Base-by-base conservation (phyloP, 2,329 filamentous ascomycete genomes). In the Aschersonia sp. region DNA sequence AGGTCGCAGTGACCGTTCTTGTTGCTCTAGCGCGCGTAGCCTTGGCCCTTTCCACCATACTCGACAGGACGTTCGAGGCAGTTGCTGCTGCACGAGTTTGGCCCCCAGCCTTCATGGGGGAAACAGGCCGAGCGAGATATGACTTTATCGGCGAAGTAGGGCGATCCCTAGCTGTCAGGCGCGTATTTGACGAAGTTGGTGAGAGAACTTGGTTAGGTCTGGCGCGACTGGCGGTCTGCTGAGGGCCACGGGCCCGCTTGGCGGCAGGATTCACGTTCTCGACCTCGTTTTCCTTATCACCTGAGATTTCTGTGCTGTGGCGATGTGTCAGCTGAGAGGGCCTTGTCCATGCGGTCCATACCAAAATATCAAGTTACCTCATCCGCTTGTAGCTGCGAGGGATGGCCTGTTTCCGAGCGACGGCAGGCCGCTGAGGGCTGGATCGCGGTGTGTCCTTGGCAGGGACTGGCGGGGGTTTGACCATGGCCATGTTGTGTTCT, bases 121-220 rank as follows among this genome's bases (percentile, higher is more conserved):
- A 83, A 12, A 71, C 67, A 30, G 79, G 74, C 30, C 76, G 74
- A 2, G 75, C 69, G 40, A 80, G 68, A 48, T 73, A 70, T 4
- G 75, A 70, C 58, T 83, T 81, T 30, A 66, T 62, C 11, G 76
- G 73, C n/a, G 77, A 76, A 5, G 60, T 58, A 2, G 68, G 65
- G 7, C 69, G 62, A 53, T 62, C 67, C 45, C 78, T 75, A 22
- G 62, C 61, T 49, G 54, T 68, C 12, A 84, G 73, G 46, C 85
- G 79, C 5, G 84, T 84, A 59, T 94, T 94, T 49, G 83, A 82
- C 0, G 86, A 89, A 46, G 85, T 83, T 2, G 87, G 87, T 1
- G 88, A 94, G 3, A 94, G 71, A 39, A 94, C 75, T 61, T 83
- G 73, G 45, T 72, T 66, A 51, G 76, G 63, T 53, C 60, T 60